phyloP scores from a whole-genome alignment of 2,329 filamentous ascomycete species.

The Pochonia chlamydosporia region DNA sequence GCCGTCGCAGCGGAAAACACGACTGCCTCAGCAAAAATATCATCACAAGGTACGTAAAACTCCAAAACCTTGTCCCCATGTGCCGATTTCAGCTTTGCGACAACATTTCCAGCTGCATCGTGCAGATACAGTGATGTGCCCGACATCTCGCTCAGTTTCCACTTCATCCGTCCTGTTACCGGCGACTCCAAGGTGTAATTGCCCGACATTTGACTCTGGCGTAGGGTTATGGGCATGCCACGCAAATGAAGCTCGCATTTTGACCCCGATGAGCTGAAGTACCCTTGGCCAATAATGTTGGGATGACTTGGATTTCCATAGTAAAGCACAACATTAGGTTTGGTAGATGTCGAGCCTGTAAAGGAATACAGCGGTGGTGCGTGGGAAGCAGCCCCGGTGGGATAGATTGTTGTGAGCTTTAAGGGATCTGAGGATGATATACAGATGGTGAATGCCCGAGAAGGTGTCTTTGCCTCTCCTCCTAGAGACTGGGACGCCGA shows the following conservation, averaged over 20 bases:
- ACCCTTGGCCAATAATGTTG: slow-evolving; percentile 14
- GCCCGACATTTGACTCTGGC: slow-evolving; percentile 11
- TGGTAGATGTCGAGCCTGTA: slow-evolving; percentile 4
- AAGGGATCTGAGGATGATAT: no score
- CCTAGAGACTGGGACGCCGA: no score
- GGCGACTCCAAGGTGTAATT: slow-evolving; percentile 13
- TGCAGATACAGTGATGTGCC: slow-evolving; percentile 12
- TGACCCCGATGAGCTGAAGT: slow-evolving; percentile 13
- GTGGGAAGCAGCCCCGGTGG: not conserved
- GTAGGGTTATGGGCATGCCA: slow-evolving; percentile 15
- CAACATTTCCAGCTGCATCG: slow-evolving; percentile 12
- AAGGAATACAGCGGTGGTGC: slow-evolving; percentile 18
- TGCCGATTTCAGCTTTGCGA: slow-evolving; percentile 16
- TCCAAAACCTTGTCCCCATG: not conserved
- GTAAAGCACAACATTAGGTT: slow-evolving; percentile 13
- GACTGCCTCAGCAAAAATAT: slow-evolving; percentile 15
- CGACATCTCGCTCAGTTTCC: slow-evolving; percentile 17
- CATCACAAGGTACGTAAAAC: slow-evolving; percentile 14
- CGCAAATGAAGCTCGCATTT: slow-evolving; percentile 14
- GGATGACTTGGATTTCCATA: slow-evolving; percentile 11
- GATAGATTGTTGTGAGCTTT: no score
- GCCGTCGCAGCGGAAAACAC: slow-evolving; percentile 13
- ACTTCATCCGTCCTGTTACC: slow-evolving; percentile 19
- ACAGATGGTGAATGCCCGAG: no score
- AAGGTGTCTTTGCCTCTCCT: no score